Evolutionary conservation across 768 basidiomycete genomes (phyloP), one percentile per base, ranked within the genome.

Genomic region (Bullera alba): DNA sequence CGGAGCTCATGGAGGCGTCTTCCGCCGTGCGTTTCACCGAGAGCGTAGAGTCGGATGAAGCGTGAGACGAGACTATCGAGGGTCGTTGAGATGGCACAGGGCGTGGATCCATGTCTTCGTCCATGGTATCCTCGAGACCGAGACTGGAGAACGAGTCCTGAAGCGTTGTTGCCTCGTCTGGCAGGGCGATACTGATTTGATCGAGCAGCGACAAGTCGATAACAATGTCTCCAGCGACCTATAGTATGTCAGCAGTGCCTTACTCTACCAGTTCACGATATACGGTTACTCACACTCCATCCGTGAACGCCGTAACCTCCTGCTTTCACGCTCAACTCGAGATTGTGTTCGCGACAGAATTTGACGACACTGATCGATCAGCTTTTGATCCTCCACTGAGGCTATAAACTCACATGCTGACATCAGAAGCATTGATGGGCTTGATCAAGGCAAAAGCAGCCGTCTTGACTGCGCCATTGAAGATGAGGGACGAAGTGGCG

Each of bases 301-400:
- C 88, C 90, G 8, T 84, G 87, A 1, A 86, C 91, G 5, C 89
- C 91, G 65, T 86, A 91, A 0, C 91, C 91, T 22, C 91, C 91
- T 1, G 87, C 85, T 68, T 88, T 90, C 60, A 90, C 79, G 7
- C 87, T 89, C 4, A 85, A 80, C 8, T 84, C 81, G 2, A 92
- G 74, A 0, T 74, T 73, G 63, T 89, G 77, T 47, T 81, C 80
- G n/a, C 68, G 73, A 65, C 88, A 91, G 71, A 92, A 90, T 12
- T 78, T 58, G 50, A 93, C 71, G 49, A 81, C 76, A 61, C 86
- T 88, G 37, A 1, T 10, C 30, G 37, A 29, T 26, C 41, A 52
- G 19, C 34, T 22, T 1, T 29, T 21, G 19, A 17, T 25, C 21
- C 7, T 3, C 10, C 5, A 39, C 14, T 2, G 14, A 28, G 23